Percentiles rank a stretch among this genome's conserved stretches.
Evolutionary conservation across 2,329 filamentous ascomycete genomes (phyloP).

Genomic region (Fusarium tanahbumbuense): DNA sequence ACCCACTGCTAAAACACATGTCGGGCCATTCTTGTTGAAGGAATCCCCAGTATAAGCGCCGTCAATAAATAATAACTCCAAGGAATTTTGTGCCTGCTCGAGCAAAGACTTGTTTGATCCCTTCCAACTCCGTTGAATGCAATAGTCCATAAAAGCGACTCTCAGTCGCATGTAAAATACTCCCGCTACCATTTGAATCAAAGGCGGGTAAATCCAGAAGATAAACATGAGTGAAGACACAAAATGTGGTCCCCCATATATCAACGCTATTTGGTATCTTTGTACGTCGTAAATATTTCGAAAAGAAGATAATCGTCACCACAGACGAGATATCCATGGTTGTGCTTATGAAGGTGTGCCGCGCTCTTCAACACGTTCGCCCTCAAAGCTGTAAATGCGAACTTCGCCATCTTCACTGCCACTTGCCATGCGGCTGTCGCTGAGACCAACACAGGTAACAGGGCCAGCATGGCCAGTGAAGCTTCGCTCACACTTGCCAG

Average conservation of each 20-base stretch:
- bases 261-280: constrained; percentile 12
- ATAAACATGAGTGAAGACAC: not conserved
- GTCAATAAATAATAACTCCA: constrained; percentile 28
- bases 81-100: constrained; percentile 6
- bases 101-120: constrained; percentile 7
- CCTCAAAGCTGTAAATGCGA: constrained; percentile 81
- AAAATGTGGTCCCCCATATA: not conserved
- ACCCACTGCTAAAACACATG: not conserved
- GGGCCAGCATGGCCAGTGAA: constrained; percentile 91
- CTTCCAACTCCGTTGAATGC: constrained; percentile 20
- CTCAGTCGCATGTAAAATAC: constrained; percentile 9
- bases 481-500: constrained; percentile 90
- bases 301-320: not conserved
- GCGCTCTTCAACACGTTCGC: constrained; percentile 60
- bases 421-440: constrained; percentile 88
- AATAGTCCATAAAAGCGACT: constrained; percentile 1
- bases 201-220: not conserved
- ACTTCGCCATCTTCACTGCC: constrained; percentile 95
- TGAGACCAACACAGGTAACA: constrained; percentile 91
- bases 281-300: constrained; percentile 14
- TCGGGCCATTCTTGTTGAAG: constrained; percentile 12
- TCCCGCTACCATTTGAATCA: constrained; percentile 24
- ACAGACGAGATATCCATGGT: not conserved
- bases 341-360: constrained; percentile 63
- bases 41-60: constrained; percentile 9